Conservation (phyloP, 306 rosid genomes). For the Gynostemma pentaphyllum region DNA sequence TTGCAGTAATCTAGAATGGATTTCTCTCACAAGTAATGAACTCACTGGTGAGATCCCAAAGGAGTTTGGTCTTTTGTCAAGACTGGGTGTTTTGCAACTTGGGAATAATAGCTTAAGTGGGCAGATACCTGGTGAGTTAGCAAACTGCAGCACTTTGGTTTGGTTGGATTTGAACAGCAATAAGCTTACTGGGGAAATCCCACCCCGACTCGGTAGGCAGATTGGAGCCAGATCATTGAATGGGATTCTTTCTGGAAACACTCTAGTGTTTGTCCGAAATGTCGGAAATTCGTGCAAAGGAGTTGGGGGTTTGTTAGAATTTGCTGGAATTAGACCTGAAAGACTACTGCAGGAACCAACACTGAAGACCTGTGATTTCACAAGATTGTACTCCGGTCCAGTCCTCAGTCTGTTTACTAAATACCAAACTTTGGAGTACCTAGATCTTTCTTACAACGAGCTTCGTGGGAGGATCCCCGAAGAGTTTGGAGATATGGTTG, state of each 20-base stretch:
- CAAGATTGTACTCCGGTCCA: conserved; percentile 81
- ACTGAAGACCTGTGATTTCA: conserved; percentile 77
- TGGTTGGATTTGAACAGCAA: conserved; percentile 99
- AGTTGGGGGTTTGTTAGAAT: conserved; percentile 89
- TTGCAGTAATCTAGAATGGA: conserved; percentile 88
- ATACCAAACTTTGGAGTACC: conserved; percentile 87
- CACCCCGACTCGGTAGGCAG: conserved; percentile 88
- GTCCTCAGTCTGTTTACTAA: conserved; percentile 78
- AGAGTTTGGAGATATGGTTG: conserved; percentile 89
- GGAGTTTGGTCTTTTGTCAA: conserved; percentile 64
- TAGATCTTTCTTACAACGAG: conserved; percentile 88
- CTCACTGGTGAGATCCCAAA: conserved; percentile 60
- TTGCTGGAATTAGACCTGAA: conserved; percentile 80
- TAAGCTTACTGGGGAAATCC: conserved; percentile 90
- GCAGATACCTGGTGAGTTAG: conserved; percentile 72
- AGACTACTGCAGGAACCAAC: conserved; percentile 72
- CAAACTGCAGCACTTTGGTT: conserved; percentile 81
- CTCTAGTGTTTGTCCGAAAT: conserved; percentile 82
- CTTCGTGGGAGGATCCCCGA: conserved; percentile 81
- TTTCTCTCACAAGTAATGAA: conserved; percentile 78
- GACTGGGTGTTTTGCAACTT: conserved; percentile 84
- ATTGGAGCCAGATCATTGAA: conserved; percentile 62
- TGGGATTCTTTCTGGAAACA: conserved; percentile 84
- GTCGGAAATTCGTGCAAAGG: conserved; percentile 88
- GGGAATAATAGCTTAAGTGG: conserved; percentile 85